Base-by-base conservation (phyloP, 2,329 filamentous ascomycete species). In the Aspergillus felis region DNA sequence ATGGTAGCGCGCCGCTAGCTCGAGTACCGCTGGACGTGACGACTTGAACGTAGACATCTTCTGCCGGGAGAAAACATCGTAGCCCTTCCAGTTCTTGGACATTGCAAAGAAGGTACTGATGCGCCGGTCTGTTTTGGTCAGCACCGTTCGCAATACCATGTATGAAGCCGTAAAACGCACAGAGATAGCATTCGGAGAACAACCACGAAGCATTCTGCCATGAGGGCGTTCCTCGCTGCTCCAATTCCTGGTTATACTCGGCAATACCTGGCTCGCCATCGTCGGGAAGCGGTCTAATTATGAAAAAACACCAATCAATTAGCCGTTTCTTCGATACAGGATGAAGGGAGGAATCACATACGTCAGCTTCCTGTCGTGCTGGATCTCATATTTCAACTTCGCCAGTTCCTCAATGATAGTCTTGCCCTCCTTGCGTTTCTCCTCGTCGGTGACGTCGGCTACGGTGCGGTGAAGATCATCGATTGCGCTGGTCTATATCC, bases 41-140 rank as follows among this genome's bases (percentile, higher is more conserved):
- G 92, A 96, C 65, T 89, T 89, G 82, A 97, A 97, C 0, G 92
- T 96, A 53, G 86, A 86, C 74, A 92, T 89, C 79, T 97, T 97
- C 74, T 96, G 92, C 64, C 88, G 87, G 49, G 87, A 84, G 68
- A 97, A 97, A 61, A 96, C 82, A 74, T 97, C 93, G 76, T 97
- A 96, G 63, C 78, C 79, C 76, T 91, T 92, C 94, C 94, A 99
- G 74, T 92, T 84, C 56, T 82, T 83, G 20, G 90, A 92, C 20
- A 86, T 81, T 22, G 81, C 82, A 79, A 97, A 97, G 61, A 87
- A 84, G 24, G 89, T 89, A 74, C 84, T 87, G 58, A 97, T 85
- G 60, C 93, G 92, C 71, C 92, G 85, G 72, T 74, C 76, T 80
- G 64, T 64, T 61, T 55, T 28, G 51, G 41, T 73, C 56, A 76